These are phyloP conservation scores for Camellia sinensis DNA, from an alignment of 148 eudicot species.

Conservation along the genomic window DNA sequence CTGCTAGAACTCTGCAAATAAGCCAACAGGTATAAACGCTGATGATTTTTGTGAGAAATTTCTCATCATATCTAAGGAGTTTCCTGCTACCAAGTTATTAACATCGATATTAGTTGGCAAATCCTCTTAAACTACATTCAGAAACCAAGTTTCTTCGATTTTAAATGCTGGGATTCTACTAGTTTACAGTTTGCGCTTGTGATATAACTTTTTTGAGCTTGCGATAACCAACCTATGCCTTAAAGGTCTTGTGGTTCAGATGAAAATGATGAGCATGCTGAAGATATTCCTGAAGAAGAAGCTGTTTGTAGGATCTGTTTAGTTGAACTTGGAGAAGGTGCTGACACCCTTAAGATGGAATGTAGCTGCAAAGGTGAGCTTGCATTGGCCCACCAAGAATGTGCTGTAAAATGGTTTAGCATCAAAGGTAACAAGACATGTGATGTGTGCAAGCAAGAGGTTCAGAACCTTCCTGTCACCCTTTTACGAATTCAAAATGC, in stretches of 20 bases:
- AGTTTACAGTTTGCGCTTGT: conserved; percentile 3
- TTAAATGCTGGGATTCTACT: background rate
- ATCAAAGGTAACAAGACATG: conserved; percentile 94
- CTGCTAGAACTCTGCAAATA: background rate
- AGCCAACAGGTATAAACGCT: background rate
- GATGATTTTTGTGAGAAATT: background rate
- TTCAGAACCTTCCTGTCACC: conserved; percentile 83
- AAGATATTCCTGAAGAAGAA: conserved; percentile 86
- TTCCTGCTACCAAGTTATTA: background rate
- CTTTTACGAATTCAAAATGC: conserved; percentile 72
- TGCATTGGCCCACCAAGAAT: conserved; percentile 89
- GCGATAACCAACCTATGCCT: conserved; percentile 33
- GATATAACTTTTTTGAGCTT: conserved; percentile 4
- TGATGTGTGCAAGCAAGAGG: conserved; percentile 92
- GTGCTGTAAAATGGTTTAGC: conserved; percentile 97
- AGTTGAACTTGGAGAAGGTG: conserved; percentile 79
- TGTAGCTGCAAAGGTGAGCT: conserved; percentile 98
- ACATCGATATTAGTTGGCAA: background rate
- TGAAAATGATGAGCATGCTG: conserved; percentile 51
- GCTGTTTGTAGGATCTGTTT: conserved; percentile 98
- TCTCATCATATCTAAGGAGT: background rate
- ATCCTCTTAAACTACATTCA: background rate
- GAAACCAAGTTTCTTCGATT: background rate
- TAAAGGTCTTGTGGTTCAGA: conserved; percentile 44
- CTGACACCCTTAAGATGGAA: conserved; percentile 88